Percentiles rank a stretch among this genome's conserved stretches.
These are phyloP conservation scores for Trichoderma koningiopsis DNA, from an alignment of 2,329 filamentous ascomycete species.

Conservation along the genomic window DNA sequence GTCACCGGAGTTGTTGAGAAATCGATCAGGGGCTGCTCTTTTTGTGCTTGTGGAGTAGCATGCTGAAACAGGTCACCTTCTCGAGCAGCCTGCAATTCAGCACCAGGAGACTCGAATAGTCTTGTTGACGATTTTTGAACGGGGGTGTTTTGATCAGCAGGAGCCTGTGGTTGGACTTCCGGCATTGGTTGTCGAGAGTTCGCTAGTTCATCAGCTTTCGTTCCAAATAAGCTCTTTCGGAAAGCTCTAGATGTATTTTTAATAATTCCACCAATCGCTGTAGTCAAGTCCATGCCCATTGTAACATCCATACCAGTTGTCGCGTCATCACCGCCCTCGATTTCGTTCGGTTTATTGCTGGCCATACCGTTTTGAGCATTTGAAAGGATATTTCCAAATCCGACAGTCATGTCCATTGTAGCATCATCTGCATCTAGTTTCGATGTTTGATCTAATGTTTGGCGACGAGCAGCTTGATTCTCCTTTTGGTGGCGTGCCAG, in stretches of 20 bases:
- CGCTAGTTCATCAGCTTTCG: slow-evolving; percentile 56
- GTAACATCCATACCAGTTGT: slow-evolving; percentile 68
- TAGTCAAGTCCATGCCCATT: slow-evolving; percentile 67
- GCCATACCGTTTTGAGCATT: slow-evolving; percentile 1
- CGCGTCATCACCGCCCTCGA: slow-evolving; percentile 4
- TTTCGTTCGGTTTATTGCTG: slow-evolving; percentile 29
- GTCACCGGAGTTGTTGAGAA: slow-evolving; percentile 28
- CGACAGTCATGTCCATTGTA: slow-evolving; percentile 59
- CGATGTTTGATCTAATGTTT: slow-evolving; percentile 37
- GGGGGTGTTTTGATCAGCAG: slow-evolving; percentile 29
- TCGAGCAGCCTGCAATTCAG: slow-evolving; percentile 56
- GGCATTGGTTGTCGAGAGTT: slow-evolving; percentile 44
- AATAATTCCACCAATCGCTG: slow-evolving; percentile 64
- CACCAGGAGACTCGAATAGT: slow-evolving; percentile 49
- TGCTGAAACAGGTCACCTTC: slow-evolving; percentile 52
- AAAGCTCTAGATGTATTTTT: slow-evolving; percentile 36
- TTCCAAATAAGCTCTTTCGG: slow-evolving; percentile 61
- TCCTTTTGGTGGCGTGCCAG: slow-evolving; percentile 41
- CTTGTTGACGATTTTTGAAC: slow-evolving; percentile 38
- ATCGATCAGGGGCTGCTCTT: not conserved
- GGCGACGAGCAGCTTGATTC: slow-evolving; percentile 31
- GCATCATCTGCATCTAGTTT: slow-evolving; percentile 37
- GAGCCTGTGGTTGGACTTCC: slow-evolving; percentile 32
- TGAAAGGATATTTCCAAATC: slow-evolving; percentile 57
- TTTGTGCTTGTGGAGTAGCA: slow-evolving; percentile 24